Conservation (phyloP, 768 basidiomycete species). For the Tricholoma matsutake region DNA sequence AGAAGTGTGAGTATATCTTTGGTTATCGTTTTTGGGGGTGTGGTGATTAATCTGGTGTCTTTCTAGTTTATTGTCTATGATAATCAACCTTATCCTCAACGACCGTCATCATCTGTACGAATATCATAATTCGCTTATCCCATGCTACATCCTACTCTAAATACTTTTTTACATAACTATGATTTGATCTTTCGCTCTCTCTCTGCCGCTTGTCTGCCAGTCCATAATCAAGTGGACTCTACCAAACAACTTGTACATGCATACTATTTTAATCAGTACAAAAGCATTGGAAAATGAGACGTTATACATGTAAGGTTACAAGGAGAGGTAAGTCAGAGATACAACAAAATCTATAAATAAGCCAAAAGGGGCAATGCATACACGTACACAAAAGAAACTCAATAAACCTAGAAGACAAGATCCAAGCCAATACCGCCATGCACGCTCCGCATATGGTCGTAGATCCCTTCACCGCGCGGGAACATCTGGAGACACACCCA, state of each 20-base stretch:
- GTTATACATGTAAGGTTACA: not conserved
- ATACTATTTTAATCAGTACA: not conserved
- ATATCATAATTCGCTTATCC: not conserved
- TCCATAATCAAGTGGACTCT: not conserved
- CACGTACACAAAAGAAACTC: too few relatives aligned
- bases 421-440: constrained; percentile 64
- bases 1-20: constrained; percentile 38
- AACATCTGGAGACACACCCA: constrained; percentile 80
- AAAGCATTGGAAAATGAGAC: not conserved
- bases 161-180: not conserved
- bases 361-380: not conserved
- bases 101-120: constrained; percentile 14
- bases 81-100: not conserved
- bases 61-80: constrained; percentile 39
- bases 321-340: not conserved
- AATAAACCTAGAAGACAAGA: not conserved
- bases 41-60: constrained; percentile 5
- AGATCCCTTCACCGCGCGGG: constrained; percentile 65
- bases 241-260: not conserved
- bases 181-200: not conserved
- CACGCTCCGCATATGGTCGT: constrained; percentile 65
- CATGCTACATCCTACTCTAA: not conserved
- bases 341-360: not conserved
- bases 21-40: not conserved
- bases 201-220: not conserved